Evolutionary conservation across 2,329 filamentous ascomycete species (phyloP).

Genomic region (Pseudophaeomoniella oleicola): DNA sequence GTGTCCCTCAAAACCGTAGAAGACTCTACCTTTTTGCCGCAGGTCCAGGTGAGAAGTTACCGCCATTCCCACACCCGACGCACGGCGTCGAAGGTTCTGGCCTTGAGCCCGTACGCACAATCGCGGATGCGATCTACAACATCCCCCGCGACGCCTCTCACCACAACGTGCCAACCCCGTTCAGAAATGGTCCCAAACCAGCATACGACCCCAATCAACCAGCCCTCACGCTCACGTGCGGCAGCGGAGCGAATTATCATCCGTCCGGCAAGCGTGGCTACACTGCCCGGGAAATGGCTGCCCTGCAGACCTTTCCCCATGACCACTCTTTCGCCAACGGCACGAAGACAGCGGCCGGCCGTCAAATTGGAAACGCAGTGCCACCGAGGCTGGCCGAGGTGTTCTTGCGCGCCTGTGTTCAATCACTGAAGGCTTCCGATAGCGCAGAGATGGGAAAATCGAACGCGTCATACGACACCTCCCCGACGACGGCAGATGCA

Average conservation of each 20-base stretch:
- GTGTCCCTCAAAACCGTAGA: slow-evolving; percentile 32
- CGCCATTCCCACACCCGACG: slow-evolving; percentile 48
- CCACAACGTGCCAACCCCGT: slow-evolving; percentile 21
- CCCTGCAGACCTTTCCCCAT: slow-evolving; percentile 54
- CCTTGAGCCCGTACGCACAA: slow-evolving; percentile 22
- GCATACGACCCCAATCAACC: slow-evolving; percentile 37
- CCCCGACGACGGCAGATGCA: too few species aligned
- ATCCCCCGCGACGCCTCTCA: slow-evolving; percentile 26
- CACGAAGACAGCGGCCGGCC: slow-evolving; percentile 28
- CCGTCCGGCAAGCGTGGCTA: slow-evolving; percentile 48
- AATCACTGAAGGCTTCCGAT: slow-evolving; percentile 22
- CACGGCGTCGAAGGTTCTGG: slow-evolving; percentile 27
- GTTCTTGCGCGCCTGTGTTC: slow-evolving; percentile 22
- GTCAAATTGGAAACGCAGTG: slow-evolving; percentile 72
- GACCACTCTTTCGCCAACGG: slow-evolving; percentile 40
- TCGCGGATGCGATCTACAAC: slow-evolving; percentile 23
- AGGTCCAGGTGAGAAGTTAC: slow-evolving; percentile 56
- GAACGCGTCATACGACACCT: too few species aligned
- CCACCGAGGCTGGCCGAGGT: slow-evolving; percentile 38
- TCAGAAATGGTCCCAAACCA: slow-evolving; percentile 13
- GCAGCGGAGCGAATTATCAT: slow-evolving; percentile 49
- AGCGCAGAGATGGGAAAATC: neutral
- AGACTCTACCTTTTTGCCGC: slow-evolving; percentile 38
- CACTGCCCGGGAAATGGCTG: slow-evolving; percentile 53
- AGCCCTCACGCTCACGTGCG: slow-evolving; percentile 47